A percentile compares a stretch with the other conserved stretches of the same genome.
Conservation (phyloP, 2,329 filamentous ascomycete genomes). For the Knufia petricola region DNA sequence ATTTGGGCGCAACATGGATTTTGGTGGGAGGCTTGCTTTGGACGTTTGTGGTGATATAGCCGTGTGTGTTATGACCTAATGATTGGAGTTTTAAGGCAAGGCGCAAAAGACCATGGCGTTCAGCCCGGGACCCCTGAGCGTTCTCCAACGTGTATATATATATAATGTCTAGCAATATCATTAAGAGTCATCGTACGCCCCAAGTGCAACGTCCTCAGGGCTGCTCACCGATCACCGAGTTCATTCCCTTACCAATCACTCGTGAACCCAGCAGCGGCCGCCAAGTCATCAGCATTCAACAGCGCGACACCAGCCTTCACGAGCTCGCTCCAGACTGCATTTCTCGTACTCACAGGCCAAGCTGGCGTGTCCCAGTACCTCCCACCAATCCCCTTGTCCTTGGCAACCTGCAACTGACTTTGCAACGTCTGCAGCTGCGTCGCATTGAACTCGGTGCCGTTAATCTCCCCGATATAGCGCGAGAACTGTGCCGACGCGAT, state of each 20-base stretch:
- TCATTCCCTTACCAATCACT: not conserved
- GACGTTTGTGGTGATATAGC: too few relatives aligned
- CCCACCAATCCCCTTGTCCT: conserved; percentile 47
- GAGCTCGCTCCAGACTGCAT: conserved; percentile 49
- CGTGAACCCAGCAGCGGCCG: conserved; percentile 34
- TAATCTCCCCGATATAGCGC: conserved; percentile 32
- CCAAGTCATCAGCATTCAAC: conserved; percentile 55
- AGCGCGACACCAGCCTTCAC: conserved; percentile 50
- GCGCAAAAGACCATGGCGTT: too few relatives aligned
- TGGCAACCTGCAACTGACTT: conserved; percentile 44
- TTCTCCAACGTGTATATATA: too few relatives aligned
- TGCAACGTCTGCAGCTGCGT: conserved; percentile 42
- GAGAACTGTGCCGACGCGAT: conserved; percentile 47
- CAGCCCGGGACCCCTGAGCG: too few relatives aligned
- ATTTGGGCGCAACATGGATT: too few relatives aligned
- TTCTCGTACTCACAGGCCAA: conserved; percentile 50
- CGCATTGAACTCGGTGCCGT: conserved; percentile 36
- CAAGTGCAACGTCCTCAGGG: too few relatives aligned
- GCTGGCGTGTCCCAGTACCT: conserved; percentile 56
- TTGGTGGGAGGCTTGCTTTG: too few relatives aligned
- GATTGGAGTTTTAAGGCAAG: too few relatives aligned
- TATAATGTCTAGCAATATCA: too few relatives aligned
- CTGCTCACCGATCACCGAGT: not conserved
- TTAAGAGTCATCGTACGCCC: too few relatives aligned
- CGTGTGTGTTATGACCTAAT: too few relatives aligned